These are phyloP conservation scores for Calonectria naviculata DNA, from an alignment of 2,329 filamentous ascomycete species.

Conservation along the genomic window DNA sequence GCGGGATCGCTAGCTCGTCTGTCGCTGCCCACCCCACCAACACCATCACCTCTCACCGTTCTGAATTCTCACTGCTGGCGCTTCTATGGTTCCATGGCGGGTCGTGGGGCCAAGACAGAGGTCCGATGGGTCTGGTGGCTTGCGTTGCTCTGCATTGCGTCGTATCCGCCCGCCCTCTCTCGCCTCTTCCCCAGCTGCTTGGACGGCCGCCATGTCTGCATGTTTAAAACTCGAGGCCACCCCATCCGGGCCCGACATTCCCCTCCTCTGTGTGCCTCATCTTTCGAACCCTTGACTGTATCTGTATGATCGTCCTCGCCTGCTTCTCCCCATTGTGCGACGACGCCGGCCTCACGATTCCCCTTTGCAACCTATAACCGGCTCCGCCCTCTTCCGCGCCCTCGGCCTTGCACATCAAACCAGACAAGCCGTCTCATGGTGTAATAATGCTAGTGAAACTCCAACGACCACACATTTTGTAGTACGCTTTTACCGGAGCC, in stretches of 20 bases:
- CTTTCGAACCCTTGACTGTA: constrained; percentile 26
- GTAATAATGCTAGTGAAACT: constrained; percentile 52
- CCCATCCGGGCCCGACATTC: background rate
- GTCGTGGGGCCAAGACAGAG: background rate
- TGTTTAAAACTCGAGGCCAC: constrained; percentile 10
- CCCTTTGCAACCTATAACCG: background rate
- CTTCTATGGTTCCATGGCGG: background rate
- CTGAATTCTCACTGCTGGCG: background rate
- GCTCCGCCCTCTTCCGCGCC: constrained; percentile 12
- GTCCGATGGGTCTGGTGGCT: background rate
- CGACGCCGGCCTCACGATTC: constrained; percentile 19
- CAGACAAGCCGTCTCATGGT: background rate
- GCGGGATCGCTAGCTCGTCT: background rate
- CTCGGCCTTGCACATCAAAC: background rate
- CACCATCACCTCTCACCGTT: constrained; percentile 13
- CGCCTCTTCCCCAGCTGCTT: background rate
- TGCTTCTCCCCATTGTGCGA: constrained; percentile 31
- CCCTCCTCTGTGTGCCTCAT: background rate
- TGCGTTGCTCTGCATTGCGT: background rate
- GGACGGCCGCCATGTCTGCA: background rate
- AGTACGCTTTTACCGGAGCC: constrained; percentile 29
- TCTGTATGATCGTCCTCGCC: constrained; percentile 29
- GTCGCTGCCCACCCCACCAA: background rate
- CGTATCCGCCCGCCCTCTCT: background rate
- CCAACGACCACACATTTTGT: constrained; percentile 57